Evolutionary conservation across 768 basidiomycete genomes (phyloP).

Genomic region (Pleurotus eryngii): DNA sequence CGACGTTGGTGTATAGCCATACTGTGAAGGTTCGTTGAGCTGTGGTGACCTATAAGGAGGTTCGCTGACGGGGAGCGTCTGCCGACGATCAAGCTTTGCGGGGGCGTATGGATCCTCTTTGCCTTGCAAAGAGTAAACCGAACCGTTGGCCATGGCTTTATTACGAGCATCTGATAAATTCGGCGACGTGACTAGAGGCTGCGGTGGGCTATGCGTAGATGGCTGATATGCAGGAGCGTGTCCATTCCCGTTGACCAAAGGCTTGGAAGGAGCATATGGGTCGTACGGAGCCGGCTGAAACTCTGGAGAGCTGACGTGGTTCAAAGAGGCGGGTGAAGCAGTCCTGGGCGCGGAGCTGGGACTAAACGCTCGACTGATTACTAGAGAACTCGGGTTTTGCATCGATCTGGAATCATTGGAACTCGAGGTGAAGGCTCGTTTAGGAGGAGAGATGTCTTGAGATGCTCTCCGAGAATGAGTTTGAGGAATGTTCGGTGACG

Average conservation of each 20-base stretch:
- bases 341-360: neutral
- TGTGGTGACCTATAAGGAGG: conserved; percentile 25
- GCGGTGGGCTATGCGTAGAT: neutral
- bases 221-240: neutral
- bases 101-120: conserved; percentile 36
- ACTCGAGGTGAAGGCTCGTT: neutral
- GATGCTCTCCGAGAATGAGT: conserved; percentile 1
- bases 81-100: conserved; percentile 17
- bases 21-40: conserved; percentile 9
- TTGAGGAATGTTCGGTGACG: neutral
- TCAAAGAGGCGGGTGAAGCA: conserved; percentile 1
- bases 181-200: neutral
- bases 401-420: neutral
- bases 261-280: neutral
- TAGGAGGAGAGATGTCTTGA: neutral
- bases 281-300: neutral
- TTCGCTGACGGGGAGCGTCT: conserved; percentile 21
- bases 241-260: neutral
- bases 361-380: neutral
- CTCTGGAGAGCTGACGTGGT: neutral
- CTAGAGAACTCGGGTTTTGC: neutral
- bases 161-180: conserved; percentile 17
- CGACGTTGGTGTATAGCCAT: neutral
- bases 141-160: conserved; percentile 45
- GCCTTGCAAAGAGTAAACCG: conserved; percentile 31